phyloP scores from a whole-genome alignment of 108 stramenopile species.

The Fragilariopsis cylindrus region DNA sequence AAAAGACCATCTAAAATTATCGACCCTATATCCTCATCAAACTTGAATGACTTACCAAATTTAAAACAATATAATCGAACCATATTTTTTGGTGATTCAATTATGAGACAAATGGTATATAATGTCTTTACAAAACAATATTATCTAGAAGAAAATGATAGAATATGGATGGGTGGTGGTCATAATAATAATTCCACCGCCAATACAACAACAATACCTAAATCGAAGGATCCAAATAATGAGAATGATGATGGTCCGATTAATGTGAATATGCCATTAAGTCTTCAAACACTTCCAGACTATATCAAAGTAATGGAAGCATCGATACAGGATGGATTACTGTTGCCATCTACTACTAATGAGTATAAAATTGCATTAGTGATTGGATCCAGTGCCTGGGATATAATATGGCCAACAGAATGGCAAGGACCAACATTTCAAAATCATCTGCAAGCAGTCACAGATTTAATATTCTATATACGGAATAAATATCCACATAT shows the following conservation, averaged over 20 bases:
- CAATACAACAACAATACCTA: not conserved
- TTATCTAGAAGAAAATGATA: too few relatives aligned
- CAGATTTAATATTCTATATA: not conserved
- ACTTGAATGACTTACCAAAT: not conserved
- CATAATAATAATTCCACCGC: not conserved
- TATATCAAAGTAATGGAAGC: not conserved
- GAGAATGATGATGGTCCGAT: not conserved
- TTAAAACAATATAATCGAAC: not conserved
- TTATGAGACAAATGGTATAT: not conserved
- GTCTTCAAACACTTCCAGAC: not conserved
- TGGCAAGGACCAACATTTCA: slow-evolving; percentile 13
- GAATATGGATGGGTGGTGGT: not conserved
- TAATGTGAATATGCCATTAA: not conserved
- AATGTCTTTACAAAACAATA: not conserved
- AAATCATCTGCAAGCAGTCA: not conserved
- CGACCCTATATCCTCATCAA: not conserved
- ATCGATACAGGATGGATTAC: not conserved
- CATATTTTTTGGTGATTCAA: not conserved
- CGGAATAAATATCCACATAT: not conserved
- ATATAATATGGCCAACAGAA: slow-evolving; percentile 9
- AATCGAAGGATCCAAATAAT: not conserved
- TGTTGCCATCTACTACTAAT: not conserved
- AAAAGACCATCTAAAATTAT: not conserved
- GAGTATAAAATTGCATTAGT: not conserved
- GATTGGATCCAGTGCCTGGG: slow-evolving; percentile 6